Evolutionary conservation across 495 filamentous ascomycete species (phyloP), one percentile per base, ranked within the genome.

Genomic region (Aspergillus olivimuriae): DNA sequence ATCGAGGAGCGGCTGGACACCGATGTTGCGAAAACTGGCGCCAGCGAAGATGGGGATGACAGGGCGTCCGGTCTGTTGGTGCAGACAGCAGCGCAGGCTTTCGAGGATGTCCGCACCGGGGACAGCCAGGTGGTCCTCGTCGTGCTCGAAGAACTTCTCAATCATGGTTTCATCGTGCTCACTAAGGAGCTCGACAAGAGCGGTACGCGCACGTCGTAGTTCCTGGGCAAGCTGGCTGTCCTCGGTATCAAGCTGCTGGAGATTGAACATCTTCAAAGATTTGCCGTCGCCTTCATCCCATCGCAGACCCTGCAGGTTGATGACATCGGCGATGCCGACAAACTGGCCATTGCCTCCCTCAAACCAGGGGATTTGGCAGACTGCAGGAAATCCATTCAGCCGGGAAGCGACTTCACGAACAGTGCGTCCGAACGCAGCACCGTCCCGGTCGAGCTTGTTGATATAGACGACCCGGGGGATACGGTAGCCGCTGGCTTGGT

Each of bases 311-410:
- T 69, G 73, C 23, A 79, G 66, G 38, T 71, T 69, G 41, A 99
- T 69, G 11, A 83, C 82, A 69, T 99, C 91, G 30, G 86, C 86
- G 9, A 97, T 76, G 21, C 94, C 94, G 23, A 75, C 66, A 48
- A 97, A 82, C 2, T 74, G 70, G 10, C 89, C 86, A 22, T 84
- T 81, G 2, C 81, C 78, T 3, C 72, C 76, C 56, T 78, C 70
- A 75, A 89, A 97, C 86, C 90, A 92, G 1, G 94, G 94, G 41
- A 99, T 87, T 53, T 95, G 89, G 57, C 91, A 95, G 12, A 99
- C 80, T 16, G 91, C 81, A 10, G 94, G 94, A 79, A 83, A 92
- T 2, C 82, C 87, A 46, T 77, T 72, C 22, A 99, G 75, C 43
- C 89, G 79, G 2, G 80, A 72, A 6, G 82, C 89, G 16, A 92